Conservation (phyloP, 345 rosid species). For the Cochlearia excelsa region DNA sequence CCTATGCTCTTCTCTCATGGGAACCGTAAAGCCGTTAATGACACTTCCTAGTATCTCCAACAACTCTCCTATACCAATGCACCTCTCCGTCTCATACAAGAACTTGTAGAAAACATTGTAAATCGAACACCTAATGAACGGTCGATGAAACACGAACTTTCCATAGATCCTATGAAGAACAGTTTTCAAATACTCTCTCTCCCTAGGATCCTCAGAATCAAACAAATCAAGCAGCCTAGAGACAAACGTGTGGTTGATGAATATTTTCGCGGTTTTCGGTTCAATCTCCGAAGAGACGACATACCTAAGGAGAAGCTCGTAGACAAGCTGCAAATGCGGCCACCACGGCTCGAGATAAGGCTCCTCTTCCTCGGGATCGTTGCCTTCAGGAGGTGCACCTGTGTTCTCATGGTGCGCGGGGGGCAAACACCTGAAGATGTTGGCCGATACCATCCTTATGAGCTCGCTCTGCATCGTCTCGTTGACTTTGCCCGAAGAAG, state of each 20-base stretch:
- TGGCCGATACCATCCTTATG: constrained; percentile 38
- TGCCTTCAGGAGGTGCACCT: constrained; percentile 37
- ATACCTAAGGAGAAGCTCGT: constrained; percentile 44
- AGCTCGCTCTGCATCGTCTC: constrained; percentile 43
- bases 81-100: constrained; percentile 44
- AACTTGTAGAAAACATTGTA: constrained; percentile 48
- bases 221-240: constrained; percentile 48
- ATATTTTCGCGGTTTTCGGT: constrained; percentile 46
- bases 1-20: constrained; percentile 52
- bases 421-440: constrained; percentile 37
- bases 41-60: constrained; percentile 49
- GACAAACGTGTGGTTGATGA: constrained; percentile 54
- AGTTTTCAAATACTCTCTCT: constrained; percentile 64
- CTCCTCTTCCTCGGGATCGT: constrained; percentile 51
- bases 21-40: constrained; percentile 45
- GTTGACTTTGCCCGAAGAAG: constrained; percentile 38
- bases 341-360: constrained; percentile 46
- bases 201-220: constrained; percentile 63
- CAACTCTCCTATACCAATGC: constrained; percentile 47
- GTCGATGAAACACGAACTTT: constrained; percentile 57
- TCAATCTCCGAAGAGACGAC: constrained; percentile 44
- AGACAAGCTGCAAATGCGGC: constrained; percentile 49
- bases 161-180: constrained; percentile 62
- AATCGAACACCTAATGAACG: constrained; percentile 48
- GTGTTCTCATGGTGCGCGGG: constrained; percentile 38